These are phyloP conservation scores for Calonectria pseudoreteaudii DNA, from an alignment of 2,329 filamentous ascomycete species.

Conservation along the genomic window DNA sequence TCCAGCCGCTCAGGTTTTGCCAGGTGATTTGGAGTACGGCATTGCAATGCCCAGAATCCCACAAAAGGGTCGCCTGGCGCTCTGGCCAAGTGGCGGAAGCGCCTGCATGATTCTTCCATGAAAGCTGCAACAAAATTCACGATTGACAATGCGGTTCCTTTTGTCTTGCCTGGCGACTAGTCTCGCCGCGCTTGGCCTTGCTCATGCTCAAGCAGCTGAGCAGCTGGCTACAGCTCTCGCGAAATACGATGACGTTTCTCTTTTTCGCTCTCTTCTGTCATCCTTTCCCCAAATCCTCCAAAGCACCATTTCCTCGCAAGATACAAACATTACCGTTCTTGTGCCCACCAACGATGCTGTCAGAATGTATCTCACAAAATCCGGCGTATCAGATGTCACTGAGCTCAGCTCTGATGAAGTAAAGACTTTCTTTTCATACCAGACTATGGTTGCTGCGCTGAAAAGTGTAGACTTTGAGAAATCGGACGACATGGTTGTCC, in stretches of 20 bases:
- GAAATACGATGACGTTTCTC: background rate
- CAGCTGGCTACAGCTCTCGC: background rate
- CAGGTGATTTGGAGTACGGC: background rate
- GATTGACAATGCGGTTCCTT: background rate
- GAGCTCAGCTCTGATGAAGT: background rate
- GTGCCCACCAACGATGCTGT: background rate
- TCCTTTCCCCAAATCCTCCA: background rate
- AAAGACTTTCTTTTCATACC: background rate
- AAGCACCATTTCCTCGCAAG: background rate
- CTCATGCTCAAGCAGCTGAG: background rate
- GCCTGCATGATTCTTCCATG: background rate
- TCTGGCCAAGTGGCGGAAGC: too few species aligned
- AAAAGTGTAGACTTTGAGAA: background rate
- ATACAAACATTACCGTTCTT: background rate
- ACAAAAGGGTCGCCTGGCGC: background rate
- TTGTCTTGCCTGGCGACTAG: background rate
- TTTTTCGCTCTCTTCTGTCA: background rate
- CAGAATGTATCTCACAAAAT: background rate
- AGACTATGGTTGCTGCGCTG: background rate
- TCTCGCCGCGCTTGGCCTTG: background rate
- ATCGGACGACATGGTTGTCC: background rate
- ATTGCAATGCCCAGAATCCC: background rate
- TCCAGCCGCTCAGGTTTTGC: background rate
- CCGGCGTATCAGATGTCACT: background rate
- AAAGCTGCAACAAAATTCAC: too few species aligned